These are phyloP conservation scores for Pecoramyces ruminantium DNA, from an alignment of 192 early-diverging fungal species.

Conservation along the genomic window DNA sequence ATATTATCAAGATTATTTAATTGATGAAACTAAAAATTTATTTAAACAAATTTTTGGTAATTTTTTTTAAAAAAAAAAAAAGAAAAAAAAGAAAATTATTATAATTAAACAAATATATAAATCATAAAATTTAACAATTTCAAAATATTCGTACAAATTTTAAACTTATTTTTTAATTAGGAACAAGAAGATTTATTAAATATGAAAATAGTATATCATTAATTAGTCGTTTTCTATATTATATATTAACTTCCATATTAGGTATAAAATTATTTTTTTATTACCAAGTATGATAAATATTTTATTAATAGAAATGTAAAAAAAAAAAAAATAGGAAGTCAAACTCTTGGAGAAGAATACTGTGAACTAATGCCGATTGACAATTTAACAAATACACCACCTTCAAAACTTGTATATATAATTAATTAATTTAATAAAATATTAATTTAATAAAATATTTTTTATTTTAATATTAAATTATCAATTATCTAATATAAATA, in stretches of 20 bases:
- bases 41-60: neutral
- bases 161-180: neutral
- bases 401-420: neutral
- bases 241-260: neutral
- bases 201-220: neutral
- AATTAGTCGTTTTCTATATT: neutral
- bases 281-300: too few relatives aligned
- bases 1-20: neutral
- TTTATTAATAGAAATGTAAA: too few relatives aligned
- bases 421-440: too few relatives aligned
- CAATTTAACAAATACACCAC: neutral
- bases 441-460: too few relatives aligned
- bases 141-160: too few relatives aligned
- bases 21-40: neutral
- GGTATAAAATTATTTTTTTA: neutral
- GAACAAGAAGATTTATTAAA: neutral
- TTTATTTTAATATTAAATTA: too few relatives aligned
- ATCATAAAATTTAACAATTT: too few relatives aligned
- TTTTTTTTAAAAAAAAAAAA: too few relatives aligned
- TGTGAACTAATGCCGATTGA: neutral
- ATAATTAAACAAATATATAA: too few relatives aligned
- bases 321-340: neutral
- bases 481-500: too few relatives aligned
- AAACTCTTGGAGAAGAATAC: neutral
- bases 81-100: too few relatives aligned